Percentiles rank a stretch among this genome's conserved stretches.
Evolutionary conservation across 768 basidiomycete genomes (phyloP).

Genomic region (Glaciozyma martinii): DNA sequence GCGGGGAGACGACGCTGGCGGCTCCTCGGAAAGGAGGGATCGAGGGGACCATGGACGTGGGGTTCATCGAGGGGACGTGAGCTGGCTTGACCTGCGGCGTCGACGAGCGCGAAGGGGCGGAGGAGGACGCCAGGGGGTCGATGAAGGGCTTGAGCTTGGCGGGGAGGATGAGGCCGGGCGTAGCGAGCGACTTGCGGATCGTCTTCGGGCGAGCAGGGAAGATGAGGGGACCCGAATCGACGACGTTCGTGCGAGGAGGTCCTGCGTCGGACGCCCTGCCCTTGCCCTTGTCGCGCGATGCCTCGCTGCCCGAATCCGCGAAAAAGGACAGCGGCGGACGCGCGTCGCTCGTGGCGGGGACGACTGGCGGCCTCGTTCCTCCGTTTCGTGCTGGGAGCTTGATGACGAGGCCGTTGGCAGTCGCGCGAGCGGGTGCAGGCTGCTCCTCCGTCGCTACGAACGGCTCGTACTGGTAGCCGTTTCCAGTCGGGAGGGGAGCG

Average conservation of each 20-base stretch:
- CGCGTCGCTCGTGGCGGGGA: not conserved
- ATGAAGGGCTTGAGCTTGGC: not conserved
- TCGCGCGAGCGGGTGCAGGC: too few relatives aligned
- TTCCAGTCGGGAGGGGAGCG: too few relatives aligned
- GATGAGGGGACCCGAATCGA: not conserved
- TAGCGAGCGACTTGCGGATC: not conserved
- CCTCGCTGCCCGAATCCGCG: not conserved
- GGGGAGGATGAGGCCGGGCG: not conserved
- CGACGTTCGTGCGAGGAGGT: not conserved
- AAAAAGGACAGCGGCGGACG: not conserved
- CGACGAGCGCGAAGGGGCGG: not conserved
- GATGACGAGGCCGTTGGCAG: too few relatives aligned
- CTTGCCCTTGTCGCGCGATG: not conserved
- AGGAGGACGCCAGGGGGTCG: not conserved
- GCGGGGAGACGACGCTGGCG: not conserved
- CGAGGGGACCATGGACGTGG: not conserved
- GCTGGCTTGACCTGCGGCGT: not conserved
- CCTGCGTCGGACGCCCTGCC: not conserved
- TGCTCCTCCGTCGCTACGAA: too few relatives aligned
- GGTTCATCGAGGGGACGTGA: not conserved
- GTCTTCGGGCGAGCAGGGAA: not conserved
- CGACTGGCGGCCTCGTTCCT: not conserved
- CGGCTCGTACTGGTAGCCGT: too few relatives aligned
- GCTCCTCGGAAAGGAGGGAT: constrained; percentile 2
- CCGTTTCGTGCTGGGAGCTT: too few relatives aligned